These are phyloP conservation scores for Aspergillus latus DNA, from an alignment of 2,329 filamentous ascomycete species.

Conservation along the genomic window DNA sequence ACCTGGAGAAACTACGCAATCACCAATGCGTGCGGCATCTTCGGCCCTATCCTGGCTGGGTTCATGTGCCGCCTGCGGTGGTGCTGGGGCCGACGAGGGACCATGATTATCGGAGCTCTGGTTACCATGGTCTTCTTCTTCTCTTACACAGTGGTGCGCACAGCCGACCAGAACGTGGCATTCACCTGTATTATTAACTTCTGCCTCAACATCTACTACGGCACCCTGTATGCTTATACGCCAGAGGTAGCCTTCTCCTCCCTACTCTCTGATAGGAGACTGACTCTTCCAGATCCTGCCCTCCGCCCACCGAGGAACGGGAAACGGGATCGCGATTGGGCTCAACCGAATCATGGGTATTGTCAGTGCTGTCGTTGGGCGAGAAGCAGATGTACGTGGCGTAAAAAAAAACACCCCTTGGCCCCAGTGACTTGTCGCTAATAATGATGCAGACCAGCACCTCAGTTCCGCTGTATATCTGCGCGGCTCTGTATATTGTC, in stretches of 20 bases:
- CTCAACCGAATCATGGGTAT: slow-evolving; percentile 44
- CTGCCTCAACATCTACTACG: slow-evolving; percentile 56
- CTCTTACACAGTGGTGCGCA: slow-evolving; percentile 52
- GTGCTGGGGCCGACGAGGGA: slow-evolving; percentile 55
- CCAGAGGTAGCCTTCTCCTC: slow-evolving; percentile 39
- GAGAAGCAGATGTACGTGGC: slow-evolving; percentile 30
- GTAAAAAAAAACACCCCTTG: not conserved
- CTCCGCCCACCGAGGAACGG: slow-evolving; percentile 53
- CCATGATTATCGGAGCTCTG: slow-evolving; percentile 55
- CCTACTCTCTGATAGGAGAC: not conserved
- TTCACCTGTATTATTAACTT: slow-evolving; percentile 55
- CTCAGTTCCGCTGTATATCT: slow-evolving; percentile 39
- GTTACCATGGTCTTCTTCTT: slow-evolving; percentile 56
- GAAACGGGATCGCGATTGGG: slow-evolving; percentile 46
- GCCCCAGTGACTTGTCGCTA: not conserved
- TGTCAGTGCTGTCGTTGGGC: slow-evolving; percentile 44
- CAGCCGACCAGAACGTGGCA: slow-evolving; percentile 46
- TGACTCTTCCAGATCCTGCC: slow-evolving; percentile 46
- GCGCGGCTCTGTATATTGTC: slow-evolving; percentile 36
- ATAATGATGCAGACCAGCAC: slow-evolving; percentile 25
- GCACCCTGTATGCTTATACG: slow-evolving; percentile 56
- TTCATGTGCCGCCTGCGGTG: slow-evolving; percentile 71
- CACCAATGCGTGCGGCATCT: slow-evolving; percentile 72
- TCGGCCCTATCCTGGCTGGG: slow-evolving; percentile 72
- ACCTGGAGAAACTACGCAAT: slow-evolving; percentile 80